These are phyloP conservation scores for Fusarium brachygibbosum DNA, from an alignment of 2,329 filamentous ascomycete species.

Conservation along the genomic window DNA sequence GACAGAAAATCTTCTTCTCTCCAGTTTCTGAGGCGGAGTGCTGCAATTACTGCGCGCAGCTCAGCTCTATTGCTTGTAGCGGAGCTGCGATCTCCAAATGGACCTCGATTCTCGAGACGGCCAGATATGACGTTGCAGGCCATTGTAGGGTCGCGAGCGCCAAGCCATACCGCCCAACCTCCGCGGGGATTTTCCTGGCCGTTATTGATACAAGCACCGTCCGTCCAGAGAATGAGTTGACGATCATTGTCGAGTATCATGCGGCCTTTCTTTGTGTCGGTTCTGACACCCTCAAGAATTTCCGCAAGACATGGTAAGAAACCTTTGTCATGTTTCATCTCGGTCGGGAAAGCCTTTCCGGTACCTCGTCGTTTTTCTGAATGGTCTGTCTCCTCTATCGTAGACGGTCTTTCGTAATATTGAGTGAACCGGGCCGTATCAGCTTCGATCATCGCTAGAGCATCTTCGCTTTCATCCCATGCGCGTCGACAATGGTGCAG, in stretches of 20 bases:
- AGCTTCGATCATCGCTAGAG: rapidly evolving
- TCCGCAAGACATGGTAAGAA: background rate
- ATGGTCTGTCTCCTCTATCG: rapidly evolving
- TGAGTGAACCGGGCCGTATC: background rate
- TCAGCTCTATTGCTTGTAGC: background rate
- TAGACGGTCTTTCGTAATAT: rapidly evolving
- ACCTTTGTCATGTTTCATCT: background rate
- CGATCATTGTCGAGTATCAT: too few species aligned
- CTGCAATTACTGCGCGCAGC: background rate
- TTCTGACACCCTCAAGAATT: rapidly evolving
- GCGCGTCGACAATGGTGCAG: background rate
- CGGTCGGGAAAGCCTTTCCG: background rate
- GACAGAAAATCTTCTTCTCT: background rate
- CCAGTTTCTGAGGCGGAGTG: background rate
- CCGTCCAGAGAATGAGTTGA: background rate
- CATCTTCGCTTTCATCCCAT: background rate
- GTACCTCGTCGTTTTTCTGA: background rate
- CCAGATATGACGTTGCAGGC: rapidly evolving
- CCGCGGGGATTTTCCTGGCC: background rate
- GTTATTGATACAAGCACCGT: background rate
- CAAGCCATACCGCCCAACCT: background rate
- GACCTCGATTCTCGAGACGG: background rate
- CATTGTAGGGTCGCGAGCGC: rapidly evolving
- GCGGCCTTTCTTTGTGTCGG: background rate
- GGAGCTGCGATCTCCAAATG: background rate